These are phyloP conservation scores for Phytophthora capsici DNA, from an alignment of 352 stramenopile species.

Conservation along the genomic window DNA sequence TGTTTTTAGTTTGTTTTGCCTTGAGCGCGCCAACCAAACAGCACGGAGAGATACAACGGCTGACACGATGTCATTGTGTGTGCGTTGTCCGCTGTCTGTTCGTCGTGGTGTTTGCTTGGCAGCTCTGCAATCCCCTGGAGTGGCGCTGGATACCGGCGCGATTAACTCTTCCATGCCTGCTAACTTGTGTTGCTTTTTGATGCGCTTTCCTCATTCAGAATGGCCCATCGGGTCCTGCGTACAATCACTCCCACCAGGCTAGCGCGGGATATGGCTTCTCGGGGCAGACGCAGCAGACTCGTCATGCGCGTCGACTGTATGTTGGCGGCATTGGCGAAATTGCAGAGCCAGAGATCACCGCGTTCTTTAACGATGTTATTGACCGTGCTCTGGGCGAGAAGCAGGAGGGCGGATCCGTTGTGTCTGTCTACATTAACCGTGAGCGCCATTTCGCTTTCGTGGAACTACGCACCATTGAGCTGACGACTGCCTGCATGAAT, in stretches of 20 bases:
- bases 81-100: slow-evolving; percentile 66
- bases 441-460: slow-evolving; percentile 98
- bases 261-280: slow-evolving; percentile 26
- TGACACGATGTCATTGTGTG: slow-evolving; percentile 53
- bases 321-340: slow-evolving; percentile 93
- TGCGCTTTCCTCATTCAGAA: slow-evolving; percentile 33
- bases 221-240: slow-evolving; percentile 11
- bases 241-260: slow-evolving; percentile 33
- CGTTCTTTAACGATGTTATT: slow-evolving; percentile 94
- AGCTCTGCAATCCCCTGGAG: slow-evolving; percentile 28
- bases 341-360: slow-evolving; percentile 84
- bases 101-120: slow-evolving; percentile 37
- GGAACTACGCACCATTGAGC: slow-evolving; percentile 97
- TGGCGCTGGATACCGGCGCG: slow-evolving; percentile 26
- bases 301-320: slow-evolving; percentile 97
- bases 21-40: slow-evolving; percentile 27
- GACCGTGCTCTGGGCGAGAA: slow-evolving; percentile 80
- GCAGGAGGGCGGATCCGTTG: slow-evolving; percentile 77
- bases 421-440: slow-evolving; percentile 96
- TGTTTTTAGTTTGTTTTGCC: slow-evolving; percentile 8
- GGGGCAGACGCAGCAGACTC: slow-evolving; percentile 91
- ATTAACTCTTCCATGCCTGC: slow-evolving; percentile 25
- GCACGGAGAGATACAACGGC: slow-evolving; percentile 44
- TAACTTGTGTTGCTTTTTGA: slow-evolving; percentile 37
- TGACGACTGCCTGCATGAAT: slow-evolving; percentile 96